Conservation (phyloP, 768 basidiomycete species). For the Collybia sordida region DNA sequence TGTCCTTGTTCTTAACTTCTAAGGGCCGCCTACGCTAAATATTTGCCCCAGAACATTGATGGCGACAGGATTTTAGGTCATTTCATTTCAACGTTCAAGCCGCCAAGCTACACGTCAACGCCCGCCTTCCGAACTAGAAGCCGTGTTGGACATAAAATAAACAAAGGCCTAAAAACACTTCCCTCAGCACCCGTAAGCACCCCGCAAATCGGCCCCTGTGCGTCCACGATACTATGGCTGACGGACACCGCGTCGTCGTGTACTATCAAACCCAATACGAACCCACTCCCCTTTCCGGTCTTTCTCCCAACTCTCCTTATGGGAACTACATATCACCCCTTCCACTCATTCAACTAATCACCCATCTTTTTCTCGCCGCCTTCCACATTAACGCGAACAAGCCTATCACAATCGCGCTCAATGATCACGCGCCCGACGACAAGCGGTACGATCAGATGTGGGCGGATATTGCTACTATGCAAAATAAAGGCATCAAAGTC, state of each 20-base stretch:
- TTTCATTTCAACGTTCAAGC: background rate
- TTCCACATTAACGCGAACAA: slow-evolving; percentile 18
- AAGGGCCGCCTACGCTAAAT: too few relatives aligned
- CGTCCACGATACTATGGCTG: slow-evolving; percentile 8
- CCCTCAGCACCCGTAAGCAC: background rate
- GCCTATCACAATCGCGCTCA: slow-evolving; percentile 13
- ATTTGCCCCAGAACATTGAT: too few relatives aligned
- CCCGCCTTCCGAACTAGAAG: background rate
- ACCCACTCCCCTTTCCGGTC: slow-evolving; percentile 1
- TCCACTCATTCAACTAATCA: slow-evolving; percentile 14
- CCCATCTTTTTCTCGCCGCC: slow-evolving; percentile 24
- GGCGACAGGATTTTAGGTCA: too few relatives aligned
- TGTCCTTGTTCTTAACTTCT: too few relatives aligned
- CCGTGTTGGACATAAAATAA: background rate
- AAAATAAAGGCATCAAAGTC: slow-evolving; percentile 20
- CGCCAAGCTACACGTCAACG: background rate
- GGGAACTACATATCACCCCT: slow-evolving; percentile 21
- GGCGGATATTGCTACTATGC: slow-evolving; percentile 20
- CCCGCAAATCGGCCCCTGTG: background rate
- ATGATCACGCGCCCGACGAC: slow-evolving; percentile 17
- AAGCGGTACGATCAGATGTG: slow-evolving; percentile 21
- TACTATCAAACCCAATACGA: slow-evolving; percentile 27
- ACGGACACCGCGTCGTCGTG: slow-evolving; percentile 18
- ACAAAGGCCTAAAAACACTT: background rate
- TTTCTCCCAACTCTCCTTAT: background rate